Evolutionary conservation across 495 filamentous ascomycete species (phyloP).

Genomic region (Cercophora samala): DNA sequence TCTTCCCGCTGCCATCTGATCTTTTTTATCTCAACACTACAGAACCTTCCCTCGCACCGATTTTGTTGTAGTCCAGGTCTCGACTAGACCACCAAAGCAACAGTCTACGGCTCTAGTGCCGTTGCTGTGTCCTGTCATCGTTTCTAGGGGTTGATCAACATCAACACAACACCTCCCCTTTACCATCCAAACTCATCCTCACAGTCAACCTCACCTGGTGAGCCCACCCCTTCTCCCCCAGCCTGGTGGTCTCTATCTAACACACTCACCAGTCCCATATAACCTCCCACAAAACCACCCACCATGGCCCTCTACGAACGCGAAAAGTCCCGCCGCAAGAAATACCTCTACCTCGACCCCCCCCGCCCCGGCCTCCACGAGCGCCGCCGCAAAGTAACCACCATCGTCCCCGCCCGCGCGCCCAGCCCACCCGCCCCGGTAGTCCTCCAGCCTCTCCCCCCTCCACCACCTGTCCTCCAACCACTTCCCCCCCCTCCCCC

Average conservation of each 20-base stretch:
- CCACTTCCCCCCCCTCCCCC: slow-evolving; percentile 30
- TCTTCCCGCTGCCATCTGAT: background rate
- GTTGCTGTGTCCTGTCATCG: background rate
- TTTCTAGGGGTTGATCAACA: background rate
- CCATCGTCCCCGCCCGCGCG: slow-evolving; percentile 39
- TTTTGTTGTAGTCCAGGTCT: background rate
- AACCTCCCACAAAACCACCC: background rate
- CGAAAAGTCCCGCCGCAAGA: slow-evolving; percentile 32
- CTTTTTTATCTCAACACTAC: background rate
- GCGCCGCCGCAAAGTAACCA: slow-evolving; percentile 42
- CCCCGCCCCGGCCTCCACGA: slow-evolving; percentile 37
- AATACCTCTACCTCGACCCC: slow-evolving; percentile 47
- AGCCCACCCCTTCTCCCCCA: background rate
- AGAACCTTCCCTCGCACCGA: background rate
- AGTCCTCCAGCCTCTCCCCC: slow-evolving; percentile 31
- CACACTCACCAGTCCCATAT: background rate
- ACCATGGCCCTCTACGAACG: slow-evolving; percentile 13
- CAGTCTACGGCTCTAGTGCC: background rate
- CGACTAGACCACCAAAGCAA: background rate
- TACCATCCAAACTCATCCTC: background rate
- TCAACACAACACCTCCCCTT: background rate
- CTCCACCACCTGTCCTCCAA: slow-evolving; percentile 26
- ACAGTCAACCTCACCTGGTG: background rate
- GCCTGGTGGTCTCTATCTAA: background rate
- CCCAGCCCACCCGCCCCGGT: slow-evolving; percentile 32